A percentile compares a stretch with the other conserved stretches of the same genome.
Conservation (phyloP, 1,284 basidiomycete species). For the Malassezia restricta region DNA sequence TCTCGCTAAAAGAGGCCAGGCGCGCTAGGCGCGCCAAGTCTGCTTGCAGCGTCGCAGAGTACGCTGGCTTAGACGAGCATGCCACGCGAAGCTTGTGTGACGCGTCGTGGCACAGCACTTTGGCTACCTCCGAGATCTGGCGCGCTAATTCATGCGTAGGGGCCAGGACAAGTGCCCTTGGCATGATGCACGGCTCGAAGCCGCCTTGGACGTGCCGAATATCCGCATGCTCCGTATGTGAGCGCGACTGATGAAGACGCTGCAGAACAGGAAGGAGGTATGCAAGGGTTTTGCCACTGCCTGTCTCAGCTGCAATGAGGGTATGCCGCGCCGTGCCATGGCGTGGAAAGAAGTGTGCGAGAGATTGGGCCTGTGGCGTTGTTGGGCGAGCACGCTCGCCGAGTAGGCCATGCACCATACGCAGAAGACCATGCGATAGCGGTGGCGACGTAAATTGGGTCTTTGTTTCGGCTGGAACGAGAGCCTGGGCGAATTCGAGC, state of each 20-base stretch:
- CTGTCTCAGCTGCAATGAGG: slow-evolving; percentile 93
- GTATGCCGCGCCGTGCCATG: slow-evolving; percentile 53
- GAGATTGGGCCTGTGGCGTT: slow-evolving; percentile 10
- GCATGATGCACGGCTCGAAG: slow-evolving; percentile 44
- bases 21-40: background rate
- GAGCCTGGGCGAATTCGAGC: slow-evolving; percentile 1
- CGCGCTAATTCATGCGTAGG: slow-evolving; percentile 90
- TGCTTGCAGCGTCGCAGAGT: background rate
- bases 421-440: slow-evolving; percentile 10
- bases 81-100: slow-evolving; percentile 60
- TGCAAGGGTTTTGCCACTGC: slow-evolving; percentile 90
- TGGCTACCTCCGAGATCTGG: slow-evolving; percentile 68
- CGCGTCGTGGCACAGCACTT: slow-evolving; percentile 50
- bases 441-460: slow-evolving; percentile 5
- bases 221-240: slow-evolving; percentile 8
- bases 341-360: slow-evolving; percentile 12
- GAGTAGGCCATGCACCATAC: slow-evolving; percentile 9
- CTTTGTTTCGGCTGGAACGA: background rate
- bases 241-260: slow-evolving; percentile 58
- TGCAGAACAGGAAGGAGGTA: slow-evolving; percentile 95
- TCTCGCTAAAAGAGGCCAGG: slow-evolving; percentile 26
- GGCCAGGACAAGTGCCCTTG: slow-evolving; percentile 79
- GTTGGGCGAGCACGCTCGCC: slow-evolving; percentile 13
- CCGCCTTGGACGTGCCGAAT: background rate
- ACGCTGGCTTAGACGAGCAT: slow-evolving; percentile 54